phyloP scores from a whole-genome alignment of 192 early-diverging fungal species.

The Umbelopsis ramanniana region DNA sequence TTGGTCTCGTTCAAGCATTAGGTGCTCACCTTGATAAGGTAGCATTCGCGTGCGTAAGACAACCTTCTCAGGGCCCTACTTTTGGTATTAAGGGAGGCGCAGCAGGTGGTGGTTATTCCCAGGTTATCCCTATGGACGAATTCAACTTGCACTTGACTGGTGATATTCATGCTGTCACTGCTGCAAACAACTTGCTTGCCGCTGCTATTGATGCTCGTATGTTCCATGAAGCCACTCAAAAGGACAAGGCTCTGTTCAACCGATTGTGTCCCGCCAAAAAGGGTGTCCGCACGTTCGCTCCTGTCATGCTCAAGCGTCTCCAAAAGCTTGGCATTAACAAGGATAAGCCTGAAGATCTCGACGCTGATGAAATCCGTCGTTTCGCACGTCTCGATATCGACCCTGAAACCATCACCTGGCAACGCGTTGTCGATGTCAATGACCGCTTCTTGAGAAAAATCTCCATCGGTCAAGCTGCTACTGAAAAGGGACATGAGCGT shows the following conservation, averaged over 20 bases:
- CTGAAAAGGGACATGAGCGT: slow-evolving; percentile 86
- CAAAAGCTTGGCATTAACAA: slow-evolving; percentile 81
- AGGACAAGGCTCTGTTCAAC: slow-evolving; percentile 80
- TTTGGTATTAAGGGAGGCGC: slow-evolving; percentile 99
- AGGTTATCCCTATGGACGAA: slow-evolving; percentile 99
- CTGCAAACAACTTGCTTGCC: slow-evolving; percentile 96
- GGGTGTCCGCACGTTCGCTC: slow-evolving; percentile 81
- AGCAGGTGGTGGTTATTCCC: slow-evolving; percentile 97
- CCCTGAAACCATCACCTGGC: slow-evolving; percentile 93
- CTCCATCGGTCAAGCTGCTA: slow-evolving; percentile 83
- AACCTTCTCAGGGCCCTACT: slow-evolving; percentile 99
- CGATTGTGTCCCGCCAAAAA: slow-evolving; percentile 89
- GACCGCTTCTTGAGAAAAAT: slow-evolving; percentile 95
- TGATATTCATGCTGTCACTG: slow-evolving; percentile 97
- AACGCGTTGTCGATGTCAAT: slow-evolving; percentile 95
- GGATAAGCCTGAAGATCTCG: slow-evolving; percentile 79
- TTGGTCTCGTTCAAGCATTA: slow-evolving; percentile 95
- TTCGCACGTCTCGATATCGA: slow-evolving; percentile 97
- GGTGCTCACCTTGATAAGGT: slow-evolving; percentile 88
- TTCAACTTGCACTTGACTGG: slow-evolving; percentile 99
- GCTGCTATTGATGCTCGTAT: slow-evolving; percentile 97
- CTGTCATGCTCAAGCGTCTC: slow-evolving; percentile 85
- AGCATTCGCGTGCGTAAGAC: slow-evolving; percentile 95
- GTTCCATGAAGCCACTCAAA: slow-evolving; percentile 94
- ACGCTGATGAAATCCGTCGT: slow-evolving; percentile 70